These are phyloP conservation scores for Saccharomyces pastorianus DNA, from an alignment of 1,139 yeast species.

Conservation along the genomic window DNA sequence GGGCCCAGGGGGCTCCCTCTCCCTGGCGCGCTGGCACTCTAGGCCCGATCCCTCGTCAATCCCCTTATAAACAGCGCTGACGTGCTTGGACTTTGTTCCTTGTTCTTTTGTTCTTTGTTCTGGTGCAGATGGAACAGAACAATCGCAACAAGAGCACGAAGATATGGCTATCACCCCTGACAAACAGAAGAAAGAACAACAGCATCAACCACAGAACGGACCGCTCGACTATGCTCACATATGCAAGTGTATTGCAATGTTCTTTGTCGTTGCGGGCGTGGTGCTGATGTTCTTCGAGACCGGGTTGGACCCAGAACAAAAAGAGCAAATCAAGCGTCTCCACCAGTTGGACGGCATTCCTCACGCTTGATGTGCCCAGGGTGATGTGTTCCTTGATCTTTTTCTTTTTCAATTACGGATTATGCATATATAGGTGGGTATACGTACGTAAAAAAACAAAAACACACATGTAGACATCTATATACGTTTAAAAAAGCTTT, in stretches of 20 bases:
- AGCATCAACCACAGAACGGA: background rate
- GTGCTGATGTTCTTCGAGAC: conserved; percentile 11
- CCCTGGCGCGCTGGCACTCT: background rate
- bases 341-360: background rate
- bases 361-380: background rate
- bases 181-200: background rate
- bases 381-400: background rate
- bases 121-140: background rate
- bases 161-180: background rate
- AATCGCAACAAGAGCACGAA: background rate
- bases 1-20: background rate
- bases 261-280: conserved; percentile 9
- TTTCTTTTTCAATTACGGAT: background rate
- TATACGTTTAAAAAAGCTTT: background rate
- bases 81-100: background rate
- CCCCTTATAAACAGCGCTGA: background rate
- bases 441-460: background rate
- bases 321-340: background rate
- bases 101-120: background rate
- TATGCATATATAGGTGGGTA: background rate
- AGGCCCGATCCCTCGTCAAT: background rate
- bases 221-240: background rate
- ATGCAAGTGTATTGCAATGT: conserved; percentile 6
- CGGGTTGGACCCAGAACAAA: conserved; percentile 6
- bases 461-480: background rate